Evolutionary conservation across 805 yeast genomes (phyloP).

Genomic region (Sungouiella blattae): DNA sequence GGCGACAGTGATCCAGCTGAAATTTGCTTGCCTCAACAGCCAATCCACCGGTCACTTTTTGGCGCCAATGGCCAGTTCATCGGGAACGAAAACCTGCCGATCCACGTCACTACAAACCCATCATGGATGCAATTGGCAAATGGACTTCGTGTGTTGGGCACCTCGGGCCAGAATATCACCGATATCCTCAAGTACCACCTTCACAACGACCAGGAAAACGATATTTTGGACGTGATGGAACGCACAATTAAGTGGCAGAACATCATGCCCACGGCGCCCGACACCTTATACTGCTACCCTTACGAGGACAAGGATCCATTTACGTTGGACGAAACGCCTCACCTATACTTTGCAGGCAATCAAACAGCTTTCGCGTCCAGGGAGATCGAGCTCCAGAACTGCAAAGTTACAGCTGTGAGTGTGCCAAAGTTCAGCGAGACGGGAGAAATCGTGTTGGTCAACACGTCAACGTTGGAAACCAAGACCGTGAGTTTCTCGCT

Average conservation of each 20-base stretch:
- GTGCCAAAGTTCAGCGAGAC: conserved; percentile 70
- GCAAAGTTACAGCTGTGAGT: conserved; percentile 50
- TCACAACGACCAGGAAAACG: conserved; percentile 25
- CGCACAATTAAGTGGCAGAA: conserved; percentile 79
- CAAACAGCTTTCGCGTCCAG: conserved; percentile 60
- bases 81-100: conserved; percentile 32
- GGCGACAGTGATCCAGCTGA: conserved; percentile 88
- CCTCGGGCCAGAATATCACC: conserved; percentile 80
- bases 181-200: conserved; percentile 70
- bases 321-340: conserved; percentile 74
- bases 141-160: conserved; percentile 59
- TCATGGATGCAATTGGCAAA: conserved; percentile 55
- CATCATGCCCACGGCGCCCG: conserved; percentile 92
- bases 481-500: conserved; percentile 14
- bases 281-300: conserved; percentile 89
- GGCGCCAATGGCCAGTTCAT: conserved; percentile 41
- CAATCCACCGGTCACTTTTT: conserved; percentile 77
- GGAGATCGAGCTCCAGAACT: conserved; percentile 27
- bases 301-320: conserved; percentile 77
- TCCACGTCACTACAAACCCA: conserved; percentile 57
- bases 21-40: conserved; percentile 81
- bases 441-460: conserved; percentile 62
- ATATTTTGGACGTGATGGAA: conserved; percentile 42
- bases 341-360: conserved; percentile 83
- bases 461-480: conserved; percentile 53